phyloP scores from a whole-genome alignment of 495 filamentous ascomycete species.

The Baudoinia panamericana region DNA sequence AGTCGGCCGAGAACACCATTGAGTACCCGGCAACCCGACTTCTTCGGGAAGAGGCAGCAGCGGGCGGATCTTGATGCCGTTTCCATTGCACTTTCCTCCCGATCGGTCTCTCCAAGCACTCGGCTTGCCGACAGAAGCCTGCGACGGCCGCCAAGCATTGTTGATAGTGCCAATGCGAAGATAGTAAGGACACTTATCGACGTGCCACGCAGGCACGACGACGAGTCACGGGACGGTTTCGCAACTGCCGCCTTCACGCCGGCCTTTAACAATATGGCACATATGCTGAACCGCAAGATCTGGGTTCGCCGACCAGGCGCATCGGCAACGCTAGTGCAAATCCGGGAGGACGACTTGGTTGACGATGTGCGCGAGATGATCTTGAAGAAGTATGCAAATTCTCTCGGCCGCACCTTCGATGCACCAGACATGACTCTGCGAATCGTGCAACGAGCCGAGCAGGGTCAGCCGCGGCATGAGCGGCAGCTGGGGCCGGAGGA shows the following conservation, averaged over 20 bases:
- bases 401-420: conserved; percentile 75
- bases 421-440: conserved; percentile 70
- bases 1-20: too few species aligned
- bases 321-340: conserved; percentile 76
- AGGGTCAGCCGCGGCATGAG: conserved; percentile 37
- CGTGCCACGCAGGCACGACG: neutral
- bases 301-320: conserved; percentile 82
- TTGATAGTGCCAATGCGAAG: conserved; percentile 12
- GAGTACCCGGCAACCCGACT: too few species aligned
- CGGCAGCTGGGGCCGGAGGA: conserved; percentile 76
- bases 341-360: conserved; percentile 78
- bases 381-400: conserved; percentile 83
- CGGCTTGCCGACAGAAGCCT: conserved; percentile 1
- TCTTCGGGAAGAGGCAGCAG: too few species aligned
- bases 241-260: conserved; percentile 6
- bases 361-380: conserved; percentile 92
- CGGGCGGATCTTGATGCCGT: too few species aligned
- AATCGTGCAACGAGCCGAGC: conserved; percentile 42
- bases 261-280: conserved; percentile 23
- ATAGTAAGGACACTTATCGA: conserved; percentile 17
- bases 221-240: neutral
- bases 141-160: conserved; percentile 7
- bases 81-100: too few species aligned
- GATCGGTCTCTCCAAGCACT: neutral
- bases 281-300: conserved; percentile 65